Evolutionary conservation across 2,329 filamentous ascomycete species (phyloP), one percentile per base, ranked within the genome.

Genomic region (Aspergillus jensenii): DNA sequence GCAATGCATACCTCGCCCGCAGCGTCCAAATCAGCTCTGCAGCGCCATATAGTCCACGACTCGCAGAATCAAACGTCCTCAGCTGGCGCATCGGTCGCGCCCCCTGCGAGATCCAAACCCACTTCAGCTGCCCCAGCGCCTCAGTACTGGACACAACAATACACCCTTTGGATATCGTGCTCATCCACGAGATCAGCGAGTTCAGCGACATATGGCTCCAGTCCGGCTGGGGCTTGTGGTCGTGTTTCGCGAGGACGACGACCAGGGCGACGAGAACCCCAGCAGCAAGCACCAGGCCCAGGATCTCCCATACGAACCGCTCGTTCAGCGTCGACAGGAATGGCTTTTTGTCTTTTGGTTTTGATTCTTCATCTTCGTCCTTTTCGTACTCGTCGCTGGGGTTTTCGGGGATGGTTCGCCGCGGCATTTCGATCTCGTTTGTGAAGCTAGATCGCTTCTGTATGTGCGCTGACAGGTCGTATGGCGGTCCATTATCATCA

Each of bases 101-200:
- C 40, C 44, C 41, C 25, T 57, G 57, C 6, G 57, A 39, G 35
- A 63, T 58, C 62, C 62, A 65, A 5, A 62, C 59, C 62, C 61
- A 65, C 37, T 65, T 65, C 6, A 60, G n/a, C 44, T 63, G 61
- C 1, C 57, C 59, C 19, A 65, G 47, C 2, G 51, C 57, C 40
- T 60, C 55, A 11, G 52, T 60, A 25, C 59, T 17, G 3, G 49
- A 23, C 23, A 54, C 56, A 6, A 62, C 12, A 4, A 65, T 47
- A 17, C 57, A 60, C 2, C 35, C 62, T 15, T 56, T 62, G 1
- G 61, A 52, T 4, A 63, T 12, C 0, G 61, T 63, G 35, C 61
- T 63, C 21, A 65, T 19, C 59, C 61, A 65, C 3, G 62, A 60
- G n/a, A 65, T 55, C 4, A 60, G 39, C 40, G 62, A 41, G 40